These are phyloP conservation scores for Neurospora sp. DNA, from an alignment of 495 filamentous ascomycete species.

Conservation along the genomic window DNA sequence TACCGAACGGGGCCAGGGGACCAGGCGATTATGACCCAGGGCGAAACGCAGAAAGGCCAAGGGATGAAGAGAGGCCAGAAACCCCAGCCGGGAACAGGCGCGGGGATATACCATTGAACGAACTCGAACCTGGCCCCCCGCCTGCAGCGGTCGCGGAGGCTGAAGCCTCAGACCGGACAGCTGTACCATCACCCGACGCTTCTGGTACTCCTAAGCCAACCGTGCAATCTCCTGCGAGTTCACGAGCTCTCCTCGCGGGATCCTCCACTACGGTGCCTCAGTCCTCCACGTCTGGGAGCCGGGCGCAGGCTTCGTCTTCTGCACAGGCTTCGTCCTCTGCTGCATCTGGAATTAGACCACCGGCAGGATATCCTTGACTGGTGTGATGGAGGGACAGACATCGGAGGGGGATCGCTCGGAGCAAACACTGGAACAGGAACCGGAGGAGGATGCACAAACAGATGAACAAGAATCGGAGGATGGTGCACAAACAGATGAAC, in stretches of 20 bases:
- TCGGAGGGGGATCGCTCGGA: too few relatives aligned
- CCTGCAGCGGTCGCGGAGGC: neutral
- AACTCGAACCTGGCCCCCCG: neutral
- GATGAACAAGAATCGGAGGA: too few relatives aligned
- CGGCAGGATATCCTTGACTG: neutral
- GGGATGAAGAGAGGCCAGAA: neutral
- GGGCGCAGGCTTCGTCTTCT: neutral
- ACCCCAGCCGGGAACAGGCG: neutral
- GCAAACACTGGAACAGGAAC: too few relatives aligned
- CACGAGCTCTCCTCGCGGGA: neutral
- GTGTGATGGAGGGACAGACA: neutral
- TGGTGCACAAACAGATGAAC: too few relatives aligned
- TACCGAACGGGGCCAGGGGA: conserved; percentile 40
- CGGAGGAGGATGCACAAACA: too few relatives aligned
- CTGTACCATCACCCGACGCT: neutral
- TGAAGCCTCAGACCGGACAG: neutral
- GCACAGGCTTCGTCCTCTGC: neutral
- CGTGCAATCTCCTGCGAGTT: neutral
- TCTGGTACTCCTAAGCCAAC: neutral
- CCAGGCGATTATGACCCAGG: conserved; percentile 26
- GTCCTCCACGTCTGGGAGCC: neutral
- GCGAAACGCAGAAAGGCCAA: neutral
- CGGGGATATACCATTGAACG: neutral
- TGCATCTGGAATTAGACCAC: neutral
- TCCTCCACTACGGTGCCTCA: neutral